Evolutionary conservation across 495 filamentous ascomycete species (phyloP), one percentile per base, ranked within the genome.

Genomic region (Hypomontagnella monticulosa): DNA sequence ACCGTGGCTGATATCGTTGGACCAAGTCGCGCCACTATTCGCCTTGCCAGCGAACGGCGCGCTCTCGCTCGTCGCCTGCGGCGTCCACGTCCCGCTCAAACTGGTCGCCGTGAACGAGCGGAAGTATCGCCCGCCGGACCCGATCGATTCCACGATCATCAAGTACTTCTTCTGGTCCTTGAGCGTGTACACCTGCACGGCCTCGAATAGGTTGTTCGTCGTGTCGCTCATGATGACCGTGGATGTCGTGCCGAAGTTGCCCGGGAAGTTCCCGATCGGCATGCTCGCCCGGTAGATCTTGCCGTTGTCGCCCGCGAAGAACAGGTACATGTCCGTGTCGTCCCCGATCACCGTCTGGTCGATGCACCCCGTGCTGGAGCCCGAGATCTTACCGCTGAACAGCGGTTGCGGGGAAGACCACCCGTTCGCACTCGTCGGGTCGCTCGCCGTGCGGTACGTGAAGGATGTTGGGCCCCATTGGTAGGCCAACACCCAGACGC

Each of bases 271-370:
- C 20, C 59, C 75, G 55, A 88, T 80, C 15, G 86, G 76, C 83
- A 87, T 88, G 52, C 76, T 81, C 18, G 84, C 60, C 4, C 85
- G 80, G 75, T 88, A 89, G 69, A 89, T 84, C 48, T 81, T 83
- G 72, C 86, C 87, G 59, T 89, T 85, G 65, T 89, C 87, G 4
- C 85, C 87, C 0, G 82, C 78, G 50, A 88, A 89, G 81, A 89
- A 89, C 0, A 89, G 79, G 62, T 87, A 88, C 82, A 88, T 87
- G 66, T 80, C 79, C 2, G 66, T 73, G 51, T 64, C 70, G 74
- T 89, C 87, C 53, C 81, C 84, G 61, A 89, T 87, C 57, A 89
- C 54, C 0, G 84, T 81, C 72, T 87, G 85, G 70, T 88, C 87
- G 71, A 89, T 86, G 10, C 70, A 60, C 2, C 84, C 83, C 1